phyloP scores from a whole-genome alignment of 1,284 basidiomycete species.

The Trichosporon coremiiforme region DNA sequence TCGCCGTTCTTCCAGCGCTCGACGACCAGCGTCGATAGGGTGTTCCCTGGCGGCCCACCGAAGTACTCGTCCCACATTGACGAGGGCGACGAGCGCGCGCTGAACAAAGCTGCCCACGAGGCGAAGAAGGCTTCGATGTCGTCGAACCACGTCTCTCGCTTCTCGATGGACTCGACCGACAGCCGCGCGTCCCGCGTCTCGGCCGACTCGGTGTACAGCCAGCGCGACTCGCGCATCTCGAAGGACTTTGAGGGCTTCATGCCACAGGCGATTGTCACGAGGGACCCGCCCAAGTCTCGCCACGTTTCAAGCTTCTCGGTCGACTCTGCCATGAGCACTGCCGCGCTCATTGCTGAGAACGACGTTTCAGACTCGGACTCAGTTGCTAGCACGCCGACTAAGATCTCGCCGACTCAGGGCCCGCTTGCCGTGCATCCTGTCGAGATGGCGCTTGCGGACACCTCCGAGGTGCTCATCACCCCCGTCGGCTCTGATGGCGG shows the following conservation, averaged over 20 bases:
- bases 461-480: conserved; percentile 12
- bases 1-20: conserved; percentile 12
- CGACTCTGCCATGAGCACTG: conserved; percentile 13
- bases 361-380: conserved; percentile 1
- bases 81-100: not conserved
- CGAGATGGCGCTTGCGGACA: conserved; percentile 14
- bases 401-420: not conserved
- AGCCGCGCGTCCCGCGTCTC: not conserved
- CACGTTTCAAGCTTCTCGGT: conserved; percentile 14
- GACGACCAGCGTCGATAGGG: not conserved
- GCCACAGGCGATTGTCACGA: not conserved
- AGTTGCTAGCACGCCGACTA: not conserved
- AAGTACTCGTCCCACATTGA: conserved; percentile 9
- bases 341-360: conserved; percentile 7
- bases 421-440: not conserved
- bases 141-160: not conserved
- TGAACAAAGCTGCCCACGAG: not conserved
- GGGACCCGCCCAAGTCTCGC: not conserved
- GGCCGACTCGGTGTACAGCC: not conserved
- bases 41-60: conserved; percentile 1
- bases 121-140: not conserved
- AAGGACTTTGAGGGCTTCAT: conserved; percentile 8
- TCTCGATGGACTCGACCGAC: not conserved
- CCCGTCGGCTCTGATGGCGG: conserved; percentile 11
- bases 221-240: not conserved